A percentile compares a stretch with the other conserved stretches of the same genome.
phyloP scores from a whole-genome alignment of 805 yeast species.

The Candida pseudoglaebosa region DNA sequence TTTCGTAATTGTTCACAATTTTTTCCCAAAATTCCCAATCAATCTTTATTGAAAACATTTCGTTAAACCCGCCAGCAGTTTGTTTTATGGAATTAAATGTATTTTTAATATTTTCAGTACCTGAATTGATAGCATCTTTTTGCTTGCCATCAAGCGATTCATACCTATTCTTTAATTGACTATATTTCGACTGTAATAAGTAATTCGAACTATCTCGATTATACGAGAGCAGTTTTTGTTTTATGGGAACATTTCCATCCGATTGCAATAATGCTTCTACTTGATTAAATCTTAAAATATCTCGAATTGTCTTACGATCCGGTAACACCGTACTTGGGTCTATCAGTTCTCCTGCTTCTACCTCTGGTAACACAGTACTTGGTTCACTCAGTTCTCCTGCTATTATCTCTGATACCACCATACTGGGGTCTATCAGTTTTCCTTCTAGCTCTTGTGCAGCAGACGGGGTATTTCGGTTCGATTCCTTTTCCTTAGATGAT shows the following conservation, averaged over 20 bases:
- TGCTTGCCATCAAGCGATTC: constrained; percentile 47
- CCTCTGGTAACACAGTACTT: too few relatives aligned
- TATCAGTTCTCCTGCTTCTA: background rate
- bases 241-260: constrained; percentile 8
- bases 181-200: constrained; percentile 56
- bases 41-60: constrained; percentile 32
- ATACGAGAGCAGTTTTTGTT: constrained; percentile 16
- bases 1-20: constrained; percentile 73
- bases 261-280: constrained; percentile 13
- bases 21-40: constrained; percentile 89
- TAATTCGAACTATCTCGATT: constrained; percentile 34
- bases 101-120: constrained; percentile 35
- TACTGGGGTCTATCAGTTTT: background rate
- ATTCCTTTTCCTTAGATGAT: too few relatives aligned
- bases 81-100: constrained; percentile 46
- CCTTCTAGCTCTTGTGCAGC: too few relatives aligned
- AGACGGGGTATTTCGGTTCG: too few relatives aligned
- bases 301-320: constrained; percentile 24
- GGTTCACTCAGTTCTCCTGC: background rate
- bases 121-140: constrained; percentile 41
- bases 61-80: constrained; percentile 43
- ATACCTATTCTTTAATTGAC: constrained; percentile 51
- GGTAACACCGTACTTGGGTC: constrained; percentile 20
- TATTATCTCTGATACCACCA: constrained; percentile 1
- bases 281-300: constrained; percentile 19